These are phyloP conservation scores for Urtica urens DNA, from an alignment of 306 rosid species.

Conservation along the genomic window DNA sequence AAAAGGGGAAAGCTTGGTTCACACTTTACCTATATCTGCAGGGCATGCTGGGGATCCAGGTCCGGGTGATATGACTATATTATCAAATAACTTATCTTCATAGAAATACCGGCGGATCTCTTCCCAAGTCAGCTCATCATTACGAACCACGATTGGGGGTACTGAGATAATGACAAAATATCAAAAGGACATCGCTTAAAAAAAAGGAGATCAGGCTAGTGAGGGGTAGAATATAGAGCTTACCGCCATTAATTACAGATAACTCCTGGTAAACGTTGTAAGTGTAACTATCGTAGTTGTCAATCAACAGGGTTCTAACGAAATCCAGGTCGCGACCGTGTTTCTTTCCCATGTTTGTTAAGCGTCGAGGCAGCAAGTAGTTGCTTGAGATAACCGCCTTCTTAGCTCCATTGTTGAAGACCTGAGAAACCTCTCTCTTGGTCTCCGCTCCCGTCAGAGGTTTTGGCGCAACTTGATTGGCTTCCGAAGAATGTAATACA, in stretches of 20 bases:
- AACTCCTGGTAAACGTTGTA: constrained; percentile 94
- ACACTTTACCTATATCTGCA: constrained; percentile 85
- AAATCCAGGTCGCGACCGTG: constrained; percentile 35
- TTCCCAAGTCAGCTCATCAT: constrained; percentile 81
- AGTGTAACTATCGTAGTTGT: constrained; percentile 96
- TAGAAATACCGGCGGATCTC: constrained; percentile 61
- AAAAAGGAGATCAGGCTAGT: background rate
- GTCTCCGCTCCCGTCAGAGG: constrained; percentile 20
- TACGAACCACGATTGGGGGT: constrained; percentile 83
- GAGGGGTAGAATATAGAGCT: constrained; percentile 14
- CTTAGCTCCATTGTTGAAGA: constrained; percentile 22
- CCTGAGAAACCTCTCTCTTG: constrained; percentile 25
- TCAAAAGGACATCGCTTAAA: background rate
- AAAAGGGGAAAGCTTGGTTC: too few relatives aligned
- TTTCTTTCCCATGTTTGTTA: constrained; percentile 33
- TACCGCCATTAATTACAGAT: constrained; percentile 80
- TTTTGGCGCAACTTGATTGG: constrained; percentile 19
- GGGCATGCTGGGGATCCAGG: constrained; percentile 92
- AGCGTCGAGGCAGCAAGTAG: constrained; percentile 31
- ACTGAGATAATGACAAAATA: constrained; percentile 35
- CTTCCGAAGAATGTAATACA: constrained; percentile 20
- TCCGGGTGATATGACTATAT: constrained; percentile 96
- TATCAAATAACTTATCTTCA: constrained; percentile 82
- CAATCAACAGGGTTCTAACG: constrained; percentile 87
- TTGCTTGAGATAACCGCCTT: constrained; percentile 33